Conservation (phyloP, 768 basidiomycete genomes). For the Tephrocybe sp. region DNA sequence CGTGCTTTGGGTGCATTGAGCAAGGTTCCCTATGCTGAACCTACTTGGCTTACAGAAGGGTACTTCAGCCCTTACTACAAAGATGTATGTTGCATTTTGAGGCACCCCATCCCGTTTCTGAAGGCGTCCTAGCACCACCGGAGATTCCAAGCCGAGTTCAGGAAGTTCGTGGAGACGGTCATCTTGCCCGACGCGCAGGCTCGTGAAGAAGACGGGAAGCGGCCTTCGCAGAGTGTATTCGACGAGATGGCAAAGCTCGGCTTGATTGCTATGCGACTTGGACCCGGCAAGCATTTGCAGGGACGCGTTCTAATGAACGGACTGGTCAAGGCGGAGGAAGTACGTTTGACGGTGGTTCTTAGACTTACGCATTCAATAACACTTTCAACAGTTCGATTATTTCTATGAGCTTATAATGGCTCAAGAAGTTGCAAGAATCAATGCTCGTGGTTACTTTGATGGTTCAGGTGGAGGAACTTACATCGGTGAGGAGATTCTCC, state of each 20-base stretch:
- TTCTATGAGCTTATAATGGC: constrained; percentile 80
- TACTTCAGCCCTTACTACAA: constrained; percentile 79
- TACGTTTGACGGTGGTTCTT: constrained; percentile 22
- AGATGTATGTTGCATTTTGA: constrained; percentile 47
- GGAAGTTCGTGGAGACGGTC: constrained; percentile 72
- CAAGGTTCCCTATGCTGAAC: constrained; percentile 85
- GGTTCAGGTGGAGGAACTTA: constrained; percentile 57
- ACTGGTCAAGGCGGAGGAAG: constrained; percentile 73
- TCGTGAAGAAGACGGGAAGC: constrained; percentile 81
- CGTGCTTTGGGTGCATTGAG: constrained; percentile 60
- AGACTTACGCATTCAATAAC: not conserved
- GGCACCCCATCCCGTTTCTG: constrained; percentile 37
- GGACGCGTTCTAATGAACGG: constrained; percentile 73
- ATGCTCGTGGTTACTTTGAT: constrained; percentile 77
- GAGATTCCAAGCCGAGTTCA: constrained; percentile 56
- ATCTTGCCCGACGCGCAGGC: constrained; percentile 55
- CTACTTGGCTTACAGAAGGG: constrained; percentile 75
- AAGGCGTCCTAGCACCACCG: not conserved
- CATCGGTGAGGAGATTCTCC: constrained; percentile 23
- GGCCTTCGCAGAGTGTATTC: constrained; percentile 67
- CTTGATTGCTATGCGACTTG: constrained; percentile 73
- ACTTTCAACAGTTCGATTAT: constrained; percentile 60
- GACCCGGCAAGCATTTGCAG: constrained; percentile 83
- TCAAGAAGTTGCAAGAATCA: constrained; percentile 68
- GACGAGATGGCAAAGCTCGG: constrained; percentile 59